These are phyloP conservation scores for Kodamaea sp. DNA, from an alignment of 1,139 yeast genomes.

Conservation along the genomic window DNA sequence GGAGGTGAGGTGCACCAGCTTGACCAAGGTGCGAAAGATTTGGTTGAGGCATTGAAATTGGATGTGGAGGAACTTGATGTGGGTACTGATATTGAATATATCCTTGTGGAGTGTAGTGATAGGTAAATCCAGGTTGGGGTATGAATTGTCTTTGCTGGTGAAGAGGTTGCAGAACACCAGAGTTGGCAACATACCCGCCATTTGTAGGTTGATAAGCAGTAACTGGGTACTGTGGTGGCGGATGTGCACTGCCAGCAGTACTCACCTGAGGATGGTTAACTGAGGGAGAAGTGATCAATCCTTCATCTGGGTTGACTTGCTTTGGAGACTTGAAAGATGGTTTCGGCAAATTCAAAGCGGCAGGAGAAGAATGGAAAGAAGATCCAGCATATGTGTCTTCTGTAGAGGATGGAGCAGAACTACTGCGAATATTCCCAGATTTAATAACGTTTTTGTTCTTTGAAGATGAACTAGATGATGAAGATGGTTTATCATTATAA, in stretches of 20 bases:
- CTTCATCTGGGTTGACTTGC: constrained; percentile 8
- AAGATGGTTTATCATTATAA: constrained; percentile 6
- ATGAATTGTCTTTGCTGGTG: constrained; percentile 12
- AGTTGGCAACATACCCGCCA: constrained; percentile 1
- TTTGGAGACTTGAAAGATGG: constrained; percentile 47
- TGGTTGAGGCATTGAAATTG: constrained; percentile 3
- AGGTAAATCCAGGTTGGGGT: constrained; percentile 28
- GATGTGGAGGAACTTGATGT: constrained; percentile 8
- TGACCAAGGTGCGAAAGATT: constrained; percentile 1
- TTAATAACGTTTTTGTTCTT: constrained; percentile 9
- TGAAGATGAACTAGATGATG: constrained; percentile 4
- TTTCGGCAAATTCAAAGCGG: constrained; percentile 53
- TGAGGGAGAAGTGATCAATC: constrained; percentile 7
- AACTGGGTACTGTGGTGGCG: constrained; percentile 30
- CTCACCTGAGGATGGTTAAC: neutral
- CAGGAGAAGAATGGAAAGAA: constrained; percentile 56
- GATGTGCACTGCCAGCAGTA: constrained; percentile 8
- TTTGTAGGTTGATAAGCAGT: constrained; percentile 27
- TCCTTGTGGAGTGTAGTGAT: constrained; percentile 31
- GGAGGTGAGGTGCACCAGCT: constrained; percentile 1
- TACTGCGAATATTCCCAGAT: constrained; percentile 1
- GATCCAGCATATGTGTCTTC: constrained; percentile 54
- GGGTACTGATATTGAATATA: constrained; percentile 26
- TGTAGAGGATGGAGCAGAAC: neutral
- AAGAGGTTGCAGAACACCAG: neutral